Conservation (phyloP, 371 early-diverging fungal species). For the Apophysomyces elegans region DNA sequence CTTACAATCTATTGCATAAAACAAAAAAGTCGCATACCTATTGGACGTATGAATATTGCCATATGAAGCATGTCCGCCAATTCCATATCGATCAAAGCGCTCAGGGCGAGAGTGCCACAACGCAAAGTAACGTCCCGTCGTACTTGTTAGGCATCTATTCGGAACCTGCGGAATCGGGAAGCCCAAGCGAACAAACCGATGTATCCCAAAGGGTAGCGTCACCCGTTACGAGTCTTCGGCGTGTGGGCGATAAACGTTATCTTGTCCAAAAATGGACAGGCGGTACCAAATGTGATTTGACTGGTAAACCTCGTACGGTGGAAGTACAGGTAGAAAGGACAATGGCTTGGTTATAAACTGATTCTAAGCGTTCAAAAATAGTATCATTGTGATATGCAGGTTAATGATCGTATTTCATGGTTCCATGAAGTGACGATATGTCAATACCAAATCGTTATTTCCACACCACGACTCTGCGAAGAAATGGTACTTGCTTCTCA, state of each 20-base stretch:
- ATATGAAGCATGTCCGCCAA: conserved; percentile 71
- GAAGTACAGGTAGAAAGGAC: conserved; percentile 63
- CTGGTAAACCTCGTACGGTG: conserved; percentile 65
- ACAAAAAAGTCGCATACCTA: conserved; percentile 57
- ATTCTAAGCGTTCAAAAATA: conserved; percentile 19
- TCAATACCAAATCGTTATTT: conserved; percentile 70
- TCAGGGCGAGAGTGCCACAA: conserved; percentile 30
- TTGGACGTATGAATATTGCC: conserved; percentile 87
- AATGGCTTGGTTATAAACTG: too few species aligned
- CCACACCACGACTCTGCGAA: conserved; percentile 73
- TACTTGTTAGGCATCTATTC: conserved; percentile 30
- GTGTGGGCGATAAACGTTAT: conserved; percentile 55
- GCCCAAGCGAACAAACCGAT: neutral
- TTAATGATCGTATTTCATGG: conserved; percentile 58
- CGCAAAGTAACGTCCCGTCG: conserved; percentile 19
- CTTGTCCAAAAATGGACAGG: conserved; percentile 72
- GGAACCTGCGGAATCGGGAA: conserved; percentile 20
- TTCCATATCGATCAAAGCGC: conserved; percentile 55
- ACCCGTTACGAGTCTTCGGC: conserved; percentile 25
- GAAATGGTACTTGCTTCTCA: conserved; percentile 60
- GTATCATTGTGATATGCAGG: conserved; percentile 73
- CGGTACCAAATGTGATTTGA: conserved; percentile 78
- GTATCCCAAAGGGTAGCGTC: conserved; percentile 18
- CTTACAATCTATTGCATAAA: neutral
- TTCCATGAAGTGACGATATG: conserved; percentile 70